Conservation (phyloP, 208 protist genomes). For the Vickermania spadyakhi region DNA sequence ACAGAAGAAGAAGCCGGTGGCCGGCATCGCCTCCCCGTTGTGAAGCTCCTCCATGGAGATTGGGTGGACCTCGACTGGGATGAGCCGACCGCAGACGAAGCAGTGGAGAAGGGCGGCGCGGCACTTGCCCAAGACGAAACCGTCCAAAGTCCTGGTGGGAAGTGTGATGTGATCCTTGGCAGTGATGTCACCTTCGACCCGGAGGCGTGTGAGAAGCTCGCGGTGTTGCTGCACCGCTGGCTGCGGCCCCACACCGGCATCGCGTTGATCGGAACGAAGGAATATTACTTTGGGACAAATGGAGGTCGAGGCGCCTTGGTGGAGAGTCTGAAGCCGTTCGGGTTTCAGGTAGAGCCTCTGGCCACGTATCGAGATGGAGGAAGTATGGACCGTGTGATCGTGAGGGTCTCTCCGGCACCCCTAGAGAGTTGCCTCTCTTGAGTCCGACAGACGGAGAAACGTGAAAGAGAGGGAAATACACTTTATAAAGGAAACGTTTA, state of each 20-base stretch:
- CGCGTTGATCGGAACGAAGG: slow-evolving; percentile 75
- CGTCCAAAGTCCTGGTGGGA: neutral
- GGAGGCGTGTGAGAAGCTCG: slow-evolving; percentile 65
- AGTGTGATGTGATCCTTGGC: slow-evolving; percentile 56
- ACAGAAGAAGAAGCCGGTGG: neutral
- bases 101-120: neutral
- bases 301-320: slow-evolving; percentile 61
- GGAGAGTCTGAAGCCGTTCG: slow-evolving; percentile 12
- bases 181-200: slow-evolving; percentile 85
- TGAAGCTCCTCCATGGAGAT: slow-evolving; percentile 71
- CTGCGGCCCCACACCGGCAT: slow-evolving; percentile 27
- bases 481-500: no score
- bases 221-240: slow-evolving; percentile 45
- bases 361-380: slow-evolving; percentile 28
- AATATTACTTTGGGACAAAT: slow-evolving; percentile 87
- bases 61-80: slow-evolving; percentile 47
- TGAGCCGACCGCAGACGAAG: neutral
- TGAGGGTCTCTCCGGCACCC: slow-evolving; percentile 43
- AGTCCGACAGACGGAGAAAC: no score
- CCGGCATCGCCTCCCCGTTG: slow-evolving; percentile 2
- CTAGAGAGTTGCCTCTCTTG: no score
- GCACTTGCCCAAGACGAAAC: neutral
- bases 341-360: slow-evolving; percentile 29
- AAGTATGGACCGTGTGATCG: slow-evolving; percentile 58
- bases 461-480: no score